These are phyloP conservation scores for Choanephora cucurbitarum DNA, from an alignment of 371 early-diverging fungal species.

Conservation along the genomic window DNA sequence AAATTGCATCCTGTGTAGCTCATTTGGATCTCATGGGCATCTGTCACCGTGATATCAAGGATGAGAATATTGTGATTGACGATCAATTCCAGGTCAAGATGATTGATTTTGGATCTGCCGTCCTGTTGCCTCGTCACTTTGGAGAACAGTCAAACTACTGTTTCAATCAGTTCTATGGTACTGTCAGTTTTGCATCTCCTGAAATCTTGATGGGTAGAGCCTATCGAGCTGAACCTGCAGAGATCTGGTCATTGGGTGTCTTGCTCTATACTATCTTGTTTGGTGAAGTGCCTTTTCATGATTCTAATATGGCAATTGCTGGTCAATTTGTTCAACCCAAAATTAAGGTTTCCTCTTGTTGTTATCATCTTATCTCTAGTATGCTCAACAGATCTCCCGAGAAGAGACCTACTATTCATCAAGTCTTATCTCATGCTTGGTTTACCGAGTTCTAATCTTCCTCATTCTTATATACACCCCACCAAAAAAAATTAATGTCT, in stretches of 20 bases:
- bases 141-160: conserved; percentile 33
- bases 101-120: conserved; percentile 84
- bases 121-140: conserved; percentile 54
- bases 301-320: conserved; percentile 50
- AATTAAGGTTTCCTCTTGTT: conserved; percentile 48
- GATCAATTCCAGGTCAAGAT: conserved; percentile 65
- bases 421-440: conserved; percentile 73
- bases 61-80: conserved; percentile 82
- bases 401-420: conserved; percentile 60
- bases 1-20: conserved; percentile 68
- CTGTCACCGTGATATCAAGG: conserved; percentile 70
- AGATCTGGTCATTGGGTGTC: conserved; percentile 82
- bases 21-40: conserved; percentile 61
- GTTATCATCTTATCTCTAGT: conserved; percentile 60
- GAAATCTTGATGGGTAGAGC: conserved; percentile 73
- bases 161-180: conserved; percentile 70
- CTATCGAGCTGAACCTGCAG: conserved; percentile 78
- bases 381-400: conserved; percentile 65
- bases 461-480: no score
- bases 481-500: no score
- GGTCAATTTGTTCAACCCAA: conserved; percentile 46
- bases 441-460: conserved; percentile 22
- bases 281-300: conserved; percentile 76
- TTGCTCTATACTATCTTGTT: conserved; percentile 74
- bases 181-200: conserved; percentile 71